Conservation (phyloP, 1,284 basidiomycete genomes). For the Sanghuangporus baumii region DNA sequence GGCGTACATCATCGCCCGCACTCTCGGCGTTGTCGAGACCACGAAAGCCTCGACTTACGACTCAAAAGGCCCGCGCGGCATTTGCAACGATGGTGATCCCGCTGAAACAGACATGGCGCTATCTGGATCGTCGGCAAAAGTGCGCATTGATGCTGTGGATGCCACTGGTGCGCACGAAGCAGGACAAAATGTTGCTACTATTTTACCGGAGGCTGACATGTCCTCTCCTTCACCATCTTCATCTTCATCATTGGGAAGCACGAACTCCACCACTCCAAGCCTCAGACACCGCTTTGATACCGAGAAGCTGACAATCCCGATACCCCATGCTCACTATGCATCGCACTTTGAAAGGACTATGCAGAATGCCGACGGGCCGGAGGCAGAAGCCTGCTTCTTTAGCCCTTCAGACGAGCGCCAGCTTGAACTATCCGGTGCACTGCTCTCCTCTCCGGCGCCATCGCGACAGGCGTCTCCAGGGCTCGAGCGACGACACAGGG, state of each 20-base stretch:
- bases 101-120: background rate
- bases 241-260: background rate
- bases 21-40: constrained; percentile 67
- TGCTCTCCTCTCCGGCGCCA: constrained; percentile 61
- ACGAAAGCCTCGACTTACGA: constrained; percentile 65
- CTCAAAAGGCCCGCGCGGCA: constrained; percentile 24
- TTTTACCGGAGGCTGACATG: background rate
- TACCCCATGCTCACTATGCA: background rate
- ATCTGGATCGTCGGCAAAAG: background rate
- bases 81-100: background rate
- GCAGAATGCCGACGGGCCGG: constrained; percentile 9
- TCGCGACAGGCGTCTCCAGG: constrained; percentile 62
- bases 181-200: background rate
- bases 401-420: constrained; percentile 40
- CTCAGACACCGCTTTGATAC: constrained; percentile 1
- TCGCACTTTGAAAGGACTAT: background rate
- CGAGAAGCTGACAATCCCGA: background rate
- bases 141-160: background rate
- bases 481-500: constrained; percentile 28
- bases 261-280: background rate
- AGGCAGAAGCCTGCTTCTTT: constrained; percentile 36
- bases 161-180: background rate
- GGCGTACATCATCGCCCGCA: constrained; percentile 79
- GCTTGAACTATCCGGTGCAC: constrained; percentile 59
- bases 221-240: background rate